Evolutionary conservation across 805 yeast genomes (phyloP).

Genomic region (Kuraishia floccosa): DNA sequence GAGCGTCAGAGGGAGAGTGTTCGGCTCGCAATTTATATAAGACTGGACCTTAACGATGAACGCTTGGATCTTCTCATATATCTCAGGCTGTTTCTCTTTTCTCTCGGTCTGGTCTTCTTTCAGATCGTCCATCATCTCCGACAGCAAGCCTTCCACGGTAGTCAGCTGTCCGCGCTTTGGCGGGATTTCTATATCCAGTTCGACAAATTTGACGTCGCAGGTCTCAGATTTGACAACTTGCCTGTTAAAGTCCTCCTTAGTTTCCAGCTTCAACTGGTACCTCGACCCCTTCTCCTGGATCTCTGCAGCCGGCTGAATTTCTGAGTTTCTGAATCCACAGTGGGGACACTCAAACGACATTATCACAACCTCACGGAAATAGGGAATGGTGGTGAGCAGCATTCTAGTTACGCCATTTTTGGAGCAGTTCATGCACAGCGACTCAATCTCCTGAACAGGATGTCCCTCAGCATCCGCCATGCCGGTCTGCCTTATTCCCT

Average conservation of each 20-base stretch:
- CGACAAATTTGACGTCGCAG: conserved; percentile 68
- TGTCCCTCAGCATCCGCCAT: conserved; percentile 80
- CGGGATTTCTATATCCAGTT: conserved; percentile 89
- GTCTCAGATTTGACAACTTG: conserved; percentile 89
- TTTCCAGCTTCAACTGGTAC: conserved; percentile 59
- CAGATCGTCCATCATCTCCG: conserved; percentile 77
- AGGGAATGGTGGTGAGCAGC: conserved; percentile 83
- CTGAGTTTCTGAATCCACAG: conserved; percentile 84
- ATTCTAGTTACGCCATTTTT: conserved; percentile 76
- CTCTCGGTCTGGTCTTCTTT: conserved; percentile 74
- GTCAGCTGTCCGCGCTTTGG: conserved; percentile 90
- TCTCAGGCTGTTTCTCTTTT: conserved; percentile 60
- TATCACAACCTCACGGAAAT: conserved; percentile 77
- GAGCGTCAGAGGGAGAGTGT: conserved; percentile 66
- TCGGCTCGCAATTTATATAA: conserved; percentile 54
- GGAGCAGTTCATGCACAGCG: conserved; percentile 93
- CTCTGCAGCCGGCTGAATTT: conserved; percentile 90
- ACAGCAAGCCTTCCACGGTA: conserved; percentile 79
- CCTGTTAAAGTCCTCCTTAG: conserved; percentile 66
- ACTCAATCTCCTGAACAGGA: conserved; percentile 91
- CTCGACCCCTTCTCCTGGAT: conserved; percentile 84
- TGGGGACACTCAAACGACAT: conserved; percentile 97
- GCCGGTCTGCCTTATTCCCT: conserved; percentile 55
- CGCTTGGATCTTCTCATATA: conserved; percentile 62
- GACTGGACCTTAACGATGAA: conserved; percentile 51